A percentile compares a stretch with the other conserved stretches of the same genome.
phyloP scores from a whole-genome alignment of 2,329 filamentous ascomycete species.

The Neonectria ditissima region DNA sequence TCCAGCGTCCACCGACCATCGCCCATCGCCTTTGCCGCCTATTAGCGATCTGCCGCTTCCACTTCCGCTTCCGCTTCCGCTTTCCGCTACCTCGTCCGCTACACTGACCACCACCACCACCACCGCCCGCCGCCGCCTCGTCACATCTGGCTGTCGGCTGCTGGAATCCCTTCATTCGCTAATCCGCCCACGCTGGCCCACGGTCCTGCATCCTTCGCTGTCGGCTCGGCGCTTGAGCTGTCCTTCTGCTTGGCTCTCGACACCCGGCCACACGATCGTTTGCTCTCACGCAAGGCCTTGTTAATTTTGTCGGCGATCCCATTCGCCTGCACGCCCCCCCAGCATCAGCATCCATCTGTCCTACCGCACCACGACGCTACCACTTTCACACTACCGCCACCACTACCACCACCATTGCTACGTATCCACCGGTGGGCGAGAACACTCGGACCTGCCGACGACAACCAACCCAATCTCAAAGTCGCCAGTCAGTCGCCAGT shows the following conservation, averaged over 20 bases:
- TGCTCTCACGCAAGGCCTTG: slow-evolving; percentile 2
- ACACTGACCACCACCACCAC: slow-evolving; percentile 32
- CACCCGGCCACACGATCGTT: slow-evolving; percentile 14
- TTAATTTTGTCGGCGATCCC: slow-evolving; percentile 10
- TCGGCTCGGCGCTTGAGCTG: slow-evolving; percentile 43
- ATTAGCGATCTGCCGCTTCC: background rate
- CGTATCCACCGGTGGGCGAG: slow-evolving; percentile 31
- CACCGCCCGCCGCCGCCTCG: slow-evolving; percentile 35
- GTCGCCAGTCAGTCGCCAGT: slow-evolving; percentile 33
- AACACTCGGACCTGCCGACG: slow-evolving; percentile 44
- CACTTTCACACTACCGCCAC: background rate
- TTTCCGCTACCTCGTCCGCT: background rate
- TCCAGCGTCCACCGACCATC: background rate
- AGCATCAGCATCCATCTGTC: slow-evolving; percentile 6
- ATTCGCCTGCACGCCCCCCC: slow-evolving; percentile 6
- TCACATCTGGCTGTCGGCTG: slow-evolving; percentile 46
- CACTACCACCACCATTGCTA: background rate
- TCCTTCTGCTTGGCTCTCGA: slow-evolving; percentile 28
- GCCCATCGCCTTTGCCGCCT: background rate
- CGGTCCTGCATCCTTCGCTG: slow-evolving; percentile 44
- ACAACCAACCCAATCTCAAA: slow-evolving; percentile 35
- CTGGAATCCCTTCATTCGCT: slow-evolving; percentile 46
- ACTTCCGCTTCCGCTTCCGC: slow-evolving; percentile 1
- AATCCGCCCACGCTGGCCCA: slow-evolving; percentile 40
- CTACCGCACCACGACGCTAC: slow-evolving; percentile 1